Conservation (phyloP, 306 rosid genomes). For the Abrus precatorius region DNA sequence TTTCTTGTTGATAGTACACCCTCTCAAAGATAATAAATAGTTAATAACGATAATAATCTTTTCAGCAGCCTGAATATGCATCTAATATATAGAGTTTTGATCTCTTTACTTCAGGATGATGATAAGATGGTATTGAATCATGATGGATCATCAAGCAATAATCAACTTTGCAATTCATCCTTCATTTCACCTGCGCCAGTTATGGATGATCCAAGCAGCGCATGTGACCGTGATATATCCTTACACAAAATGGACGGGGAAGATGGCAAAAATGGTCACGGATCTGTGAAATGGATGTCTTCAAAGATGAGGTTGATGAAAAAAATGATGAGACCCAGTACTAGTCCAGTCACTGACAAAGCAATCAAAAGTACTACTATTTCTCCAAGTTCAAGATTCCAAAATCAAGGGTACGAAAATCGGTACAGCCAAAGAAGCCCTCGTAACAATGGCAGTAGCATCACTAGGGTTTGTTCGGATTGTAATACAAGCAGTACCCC, state of each 20-base stretch:
- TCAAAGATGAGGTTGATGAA: conserved; percentile 79
- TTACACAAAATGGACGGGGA: conserved; percentile 11
- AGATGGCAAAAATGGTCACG: conserved; percentile 45
- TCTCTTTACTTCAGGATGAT: conserved; percentile 36
- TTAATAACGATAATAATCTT: not conserved
- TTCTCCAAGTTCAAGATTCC: conserved; percentile 41
- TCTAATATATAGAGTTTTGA: not conserved
- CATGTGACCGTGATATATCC: conserved; percentile 26
- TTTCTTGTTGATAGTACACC: not conserved
- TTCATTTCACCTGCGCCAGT: conserved; percentile 44
- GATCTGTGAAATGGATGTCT: conserved; percentile 73
- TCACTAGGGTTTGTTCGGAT: conserved; percentile 84
- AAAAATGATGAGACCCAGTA: conserved; percentile 60
- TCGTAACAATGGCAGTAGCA: conserved; percentile 20
- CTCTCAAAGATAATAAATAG: too few species aligned
- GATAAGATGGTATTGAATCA: conserved; percentile 32
- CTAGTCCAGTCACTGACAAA: conserved; percentile 18
- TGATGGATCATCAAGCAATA: conserved; percentile 56
- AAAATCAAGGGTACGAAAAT: conserved; percentile 37
- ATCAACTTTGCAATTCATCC: conserved; percentile 26
- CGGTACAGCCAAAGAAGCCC: conserved; percentile 49
- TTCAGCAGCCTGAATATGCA: not conserved
- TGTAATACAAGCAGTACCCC: conserved; percentile 86
- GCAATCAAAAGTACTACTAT: not conserved
- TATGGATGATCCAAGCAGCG: conserved; percentile 34